Evolutionary conservation across 2,329 filamentous ascomycete species (phyloP).

Genomic region (Fusarium verticillioides): DNA sequence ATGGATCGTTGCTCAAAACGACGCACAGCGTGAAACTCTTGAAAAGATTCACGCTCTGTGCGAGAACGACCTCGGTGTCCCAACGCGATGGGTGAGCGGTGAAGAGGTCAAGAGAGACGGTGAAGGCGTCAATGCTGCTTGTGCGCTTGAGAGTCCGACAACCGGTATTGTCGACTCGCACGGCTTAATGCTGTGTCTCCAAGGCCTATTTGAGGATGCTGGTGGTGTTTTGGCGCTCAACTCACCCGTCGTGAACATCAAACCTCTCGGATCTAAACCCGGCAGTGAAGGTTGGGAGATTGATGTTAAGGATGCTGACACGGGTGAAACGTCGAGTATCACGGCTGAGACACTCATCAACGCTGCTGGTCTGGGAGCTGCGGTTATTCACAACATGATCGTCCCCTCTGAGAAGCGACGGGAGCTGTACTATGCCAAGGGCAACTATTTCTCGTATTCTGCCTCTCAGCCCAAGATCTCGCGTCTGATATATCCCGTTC

Average conservation of each 20-base stretch:
- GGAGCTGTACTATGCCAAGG: conserved; percentile 86
- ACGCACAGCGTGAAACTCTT: conserved; percentile 72
- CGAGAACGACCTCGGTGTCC: conserved; percentile 61
- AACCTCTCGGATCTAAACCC: conserved; percentile 55
- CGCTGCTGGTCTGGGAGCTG: conserved; percentile 83
- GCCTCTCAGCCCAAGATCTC: conserved; percentile 70
- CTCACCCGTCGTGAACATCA: conserved; percentile 71
- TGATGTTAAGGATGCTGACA: conserved; percentile 58
- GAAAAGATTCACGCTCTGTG: conserved; percentile 62
- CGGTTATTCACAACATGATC: conserved; percentile 83
- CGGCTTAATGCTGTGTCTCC: conserved; percentile 81
- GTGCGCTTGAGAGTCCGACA: conserved; percentile 77
- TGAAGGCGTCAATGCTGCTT: conserved; percentile 79
- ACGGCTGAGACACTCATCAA: conserved; percentile 85
- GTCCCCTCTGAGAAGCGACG: conserved; percentile 66
- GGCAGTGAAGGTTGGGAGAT: conserved; percentile 77
- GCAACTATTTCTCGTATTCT: conserved; percentile 91
- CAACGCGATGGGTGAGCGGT: conserved; percentile 74
- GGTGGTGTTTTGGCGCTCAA: conserved; percentile 80
- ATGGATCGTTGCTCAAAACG: conserved; percentile 92
- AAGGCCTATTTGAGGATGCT: conserved; percentile 78
- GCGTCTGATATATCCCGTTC: conserved; percentile 88
- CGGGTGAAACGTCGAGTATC: conserved; percentile 66
- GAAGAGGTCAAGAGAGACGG: conserved; percentile 74
- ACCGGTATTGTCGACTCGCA: conserved; percentile 95